These are phyloP conservation scores for Debaryomyces castellii DNA, from an alignment of 805 yeast genomes.

Conservation along the genomic window DNA sequence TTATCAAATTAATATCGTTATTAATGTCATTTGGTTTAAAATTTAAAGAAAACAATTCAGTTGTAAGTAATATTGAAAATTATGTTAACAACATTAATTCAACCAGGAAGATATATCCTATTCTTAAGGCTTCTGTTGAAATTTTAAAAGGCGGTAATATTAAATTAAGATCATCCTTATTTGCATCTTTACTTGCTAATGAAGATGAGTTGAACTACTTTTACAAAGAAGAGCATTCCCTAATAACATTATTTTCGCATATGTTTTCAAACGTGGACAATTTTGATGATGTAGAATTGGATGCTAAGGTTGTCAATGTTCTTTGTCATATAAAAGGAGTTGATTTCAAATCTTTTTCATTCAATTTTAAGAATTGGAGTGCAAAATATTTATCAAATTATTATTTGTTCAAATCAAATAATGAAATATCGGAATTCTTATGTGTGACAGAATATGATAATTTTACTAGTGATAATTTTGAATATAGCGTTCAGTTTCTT, in stretches of 20 bases:
- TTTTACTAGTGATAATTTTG: conserved; percentile 15
- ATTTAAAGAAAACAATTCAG: background rate
- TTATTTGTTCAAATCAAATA: conserved; percentile 7
- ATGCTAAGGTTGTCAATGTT: conserved; percentile 6
- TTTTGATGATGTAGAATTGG: conserved; percentile 5
- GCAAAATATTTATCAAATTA: conserved; percentile 20
- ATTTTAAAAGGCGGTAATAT: background rate
- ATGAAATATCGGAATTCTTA: conserved; percentile 4
- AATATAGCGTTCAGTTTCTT: conserved; percentile 16
- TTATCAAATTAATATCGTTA: conserved; percentile 8
- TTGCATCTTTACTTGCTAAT: conserved; percentile 13
- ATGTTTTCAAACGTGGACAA: conserved; percentile 2
- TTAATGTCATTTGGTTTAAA: conserved; percentile 3
- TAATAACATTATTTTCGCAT: conserved; percentile 3
- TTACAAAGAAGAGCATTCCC: background rate
- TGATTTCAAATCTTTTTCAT: conserved; percentile 5
- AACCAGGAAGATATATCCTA: conserved; percentile 1
- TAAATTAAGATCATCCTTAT: conserved; percentile 3
- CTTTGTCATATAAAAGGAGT: conserved; percentile 1
- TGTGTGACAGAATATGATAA: conserved; percentile 5
- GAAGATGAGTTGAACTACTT: conserved; percentile 6
- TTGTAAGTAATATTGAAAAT: conserved; percentile 1
- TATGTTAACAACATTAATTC: background rate
- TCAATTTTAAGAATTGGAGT: conserved; percentile 20
- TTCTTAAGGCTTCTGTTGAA: conserved; percentile 2